phyloP scores from a whole-genome alignment of 495 filamentous ascomycete species.

The Talaromyces borbonicus region DNA sequence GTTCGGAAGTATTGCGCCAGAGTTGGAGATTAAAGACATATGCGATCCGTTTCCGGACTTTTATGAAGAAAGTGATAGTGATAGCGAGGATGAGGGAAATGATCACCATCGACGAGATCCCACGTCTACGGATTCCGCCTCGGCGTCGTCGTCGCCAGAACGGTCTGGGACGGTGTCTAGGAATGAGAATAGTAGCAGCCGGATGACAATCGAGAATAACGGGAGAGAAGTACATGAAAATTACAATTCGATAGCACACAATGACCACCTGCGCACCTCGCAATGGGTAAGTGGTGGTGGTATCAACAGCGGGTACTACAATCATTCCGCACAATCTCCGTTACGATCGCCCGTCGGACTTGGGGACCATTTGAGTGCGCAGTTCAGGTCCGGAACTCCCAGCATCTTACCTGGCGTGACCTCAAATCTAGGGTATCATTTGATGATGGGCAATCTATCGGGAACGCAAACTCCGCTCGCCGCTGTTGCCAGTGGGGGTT shows the following conservation, averaged over 20 bases:
- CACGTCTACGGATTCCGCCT: not conserved
- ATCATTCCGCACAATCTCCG: conserved; percentile 16
- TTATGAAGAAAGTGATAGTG: conserved; percentile 72
- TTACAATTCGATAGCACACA: not conserved
- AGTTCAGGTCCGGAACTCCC: conserved; percentile 60
- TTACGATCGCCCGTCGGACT: conserved; percentile 33
- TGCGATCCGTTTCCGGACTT: conserved; percentile 93
- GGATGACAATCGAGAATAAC: too few relatives aligned
- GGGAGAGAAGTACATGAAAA: too few relatives aligned
- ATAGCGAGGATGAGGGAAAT: conserved; percentile 29
- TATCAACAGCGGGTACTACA: not conserved
- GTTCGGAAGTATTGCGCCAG: conserved; percentile 73
- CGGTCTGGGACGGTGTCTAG: not conserved
- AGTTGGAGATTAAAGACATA: conserved; percentile 89
- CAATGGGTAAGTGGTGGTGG: conserved; percentile 3
- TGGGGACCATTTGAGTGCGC: conserved; percentile 47
- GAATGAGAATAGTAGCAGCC: conserved; percentile 1
- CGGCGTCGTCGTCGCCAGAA: not conserved
- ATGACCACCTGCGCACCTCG: not conserved
- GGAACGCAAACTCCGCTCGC: conserved; percentile 81
- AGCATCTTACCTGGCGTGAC: conserved; percentile 70
- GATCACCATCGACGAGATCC: not conserved
- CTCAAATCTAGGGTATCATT: conserved; percentile 84
- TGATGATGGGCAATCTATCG: conserved; percentile 63
- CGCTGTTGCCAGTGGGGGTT: conserved; percentile 69